phyloP scores from a whole-genome alignment of 2,329 filamentous ascomycete species.

The Fusarium nisikadoi region DNA sequence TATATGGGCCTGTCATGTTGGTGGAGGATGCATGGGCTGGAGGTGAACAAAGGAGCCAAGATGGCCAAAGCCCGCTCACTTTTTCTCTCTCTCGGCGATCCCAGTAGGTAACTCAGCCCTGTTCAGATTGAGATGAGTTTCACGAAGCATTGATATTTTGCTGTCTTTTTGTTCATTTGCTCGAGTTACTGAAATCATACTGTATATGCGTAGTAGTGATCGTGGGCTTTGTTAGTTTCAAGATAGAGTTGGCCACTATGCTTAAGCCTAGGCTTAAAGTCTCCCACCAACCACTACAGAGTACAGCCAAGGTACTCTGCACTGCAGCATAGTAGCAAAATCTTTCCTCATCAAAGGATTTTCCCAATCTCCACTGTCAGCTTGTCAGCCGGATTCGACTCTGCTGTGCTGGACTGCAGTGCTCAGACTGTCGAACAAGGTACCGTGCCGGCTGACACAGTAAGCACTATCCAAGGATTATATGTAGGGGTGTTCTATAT shows the following conservation, averaged over 20 bases:
- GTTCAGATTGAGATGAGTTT: not conserved
- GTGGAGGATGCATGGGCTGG: slow-evolving; percentile 23
- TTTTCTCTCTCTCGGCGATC: not conserved
- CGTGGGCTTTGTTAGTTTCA: not conserved
- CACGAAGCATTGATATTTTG: not conserved
- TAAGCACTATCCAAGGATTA: slow-evolving; percentile 21
- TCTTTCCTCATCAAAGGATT: not conserved
- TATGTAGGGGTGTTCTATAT: slow-evolving; percentile 1
- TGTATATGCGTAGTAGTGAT: not conserved
- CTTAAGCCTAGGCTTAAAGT: slow-evolving; percentile 15
- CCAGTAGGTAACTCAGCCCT: slow-evolving; percentile 8
- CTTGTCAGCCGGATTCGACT: slow-evolving; percentile 17
- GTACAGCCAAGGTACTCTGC: not conserved
- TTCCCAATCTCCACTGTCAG: slow-evolving; percentile 19
- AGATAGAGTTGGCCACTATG: slow-evolving; percentile 26
- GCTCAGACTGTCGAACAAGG: not conserved
- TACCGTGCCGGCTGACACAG: slow-evolving; percentile 15
- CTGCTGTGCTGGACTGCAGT: not conserved
- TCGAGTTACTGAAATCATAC: not conserved
- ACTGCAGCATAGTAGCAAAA: not conserved
- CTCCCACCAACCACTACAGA: slow-evolving; percentile 1
- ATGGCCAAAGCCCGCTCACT: slow-evolving; percentile 2
- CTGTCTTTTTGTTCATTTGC: not conserved
- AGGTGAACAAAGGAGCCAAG: slow-evolving; percentile 31
- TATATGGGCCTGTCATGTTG: slow-evolving; percentile 13